Evolutionary conservation across 257 asterid genomes (phyloP), one percentile per base, ranked within the genome.

Genomic region (Solanum chaucha): DNA sequence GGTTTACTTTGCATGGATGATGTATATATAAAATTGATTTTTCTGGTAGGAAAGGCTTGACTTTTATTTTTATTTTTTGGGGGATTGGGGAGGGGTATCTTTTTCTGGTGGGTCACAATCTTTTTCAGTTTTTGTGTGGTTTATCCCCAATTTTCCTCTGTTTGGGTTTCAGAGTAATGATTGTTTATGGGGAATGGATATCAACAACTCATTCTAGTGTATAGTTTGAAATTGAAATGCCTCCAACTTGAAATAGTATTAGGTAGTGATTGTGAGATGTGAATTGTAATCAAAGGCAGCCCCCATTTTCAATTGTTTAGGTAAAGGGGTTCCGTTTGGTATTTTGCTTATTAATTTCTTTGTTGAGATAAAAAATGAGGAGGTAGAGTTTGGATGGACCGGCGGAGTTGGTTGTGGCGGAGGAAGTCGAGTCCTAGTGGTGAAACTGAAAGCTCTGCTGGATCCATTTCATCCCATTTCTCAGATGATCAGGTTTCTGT

Each of bases 321-420:
- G 32, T 48, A 35, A 5, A 51, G 86, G 70, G 28, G 14, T 22
- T 58, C 26, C n/a, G 61, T 51, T 51, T 51, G 22, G 61, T 51
- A 15, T 6, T 58, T 58, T 80, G 51, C 12, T 55, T 88, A 84
- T 85, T 41, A 24, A 44, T 44, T 78, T 44, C 0, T 67, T 70
- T 34, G 64, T 44, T 80, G 28, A 34, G 48, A 15, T 0, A 17
- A 20, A 32, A 32, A 41, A 32, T 55, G 87, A 82, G 70, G 78
- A 74, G 81, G 15, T 26, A 75, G 87, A 30, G 77, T 32, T 70
- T 70, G 90, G 89, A 97, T 97, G 99, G 98, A 97, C 90, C 88
- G 94, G 71, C 90, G 96, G 88, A 97, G 98, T 89, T 97, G 99
- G 99, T 90, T 93, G 65, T 95, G 98, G 99, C 91, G 98, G 88